Evolutionary conservation across 108 stramenopile species (phyloP), one percentile per base, ranked within the genome.

Genomic region (Cyclotella atomus): DNA sequence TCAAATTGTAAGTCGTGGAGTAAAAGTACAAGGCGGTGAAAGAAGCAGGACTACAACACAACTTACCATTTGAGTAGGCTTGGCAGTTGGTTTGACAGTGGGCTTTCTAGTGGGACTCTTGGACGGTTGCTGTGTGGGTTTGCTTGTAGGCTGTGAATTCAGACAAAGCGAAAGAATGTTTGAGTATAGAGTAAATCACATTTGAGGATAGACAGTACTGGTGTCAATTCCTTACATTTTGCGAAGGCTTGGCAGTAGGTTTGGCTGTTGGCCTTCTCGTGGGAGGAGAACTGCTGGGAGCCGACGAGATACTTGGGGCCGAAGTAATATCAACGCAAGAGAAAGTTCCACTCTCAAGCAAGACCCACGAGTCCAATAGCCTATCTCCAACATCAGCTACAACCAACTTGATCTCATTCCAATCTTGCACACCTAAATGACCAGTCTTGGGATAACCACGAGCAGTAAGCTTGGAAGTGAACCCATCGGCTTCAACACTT

Each of bases 351-450:
- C 44, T 47, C 33, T 68, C 62, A 12, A 80, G 23, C 2, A 80
- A 30, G 0, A 80, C 79, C 79, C 79, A 80, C 44, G 72, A 73
- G 59, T 80, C 79, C 20, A 80, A 62, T 5, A 68, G 27, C 1
- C 20, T 25, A 65, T 80, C 79, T 0, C 78, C 78, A 0, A 72
- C 71, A 50, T 79, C 78, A 7, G 66, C 72, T 23, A 80, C 68
- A 10, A 57, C 72, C 61, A 80, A 54, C 36, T 73, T 80, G 19
- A 80, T 80, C 6, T 32, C 68, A 33, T 80, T 80, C 61, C 68
- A 69, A 21, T 36, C 29, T 0, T 14, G 8, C 49, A 64, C 14
- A 44, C 60, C 29, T 0, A 2, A 10, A 44, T 65, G 8, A 44
- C 56, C 32, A 30, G 32, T 29, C 1, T 33, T 2, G 33, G 79